Percentiles rank a stretch among this genome's conserved stretches.
phyloP scores from a whole-genome alignment of 192 early-diverging fungal genomes.

The Mortierella alpina region DNA sequence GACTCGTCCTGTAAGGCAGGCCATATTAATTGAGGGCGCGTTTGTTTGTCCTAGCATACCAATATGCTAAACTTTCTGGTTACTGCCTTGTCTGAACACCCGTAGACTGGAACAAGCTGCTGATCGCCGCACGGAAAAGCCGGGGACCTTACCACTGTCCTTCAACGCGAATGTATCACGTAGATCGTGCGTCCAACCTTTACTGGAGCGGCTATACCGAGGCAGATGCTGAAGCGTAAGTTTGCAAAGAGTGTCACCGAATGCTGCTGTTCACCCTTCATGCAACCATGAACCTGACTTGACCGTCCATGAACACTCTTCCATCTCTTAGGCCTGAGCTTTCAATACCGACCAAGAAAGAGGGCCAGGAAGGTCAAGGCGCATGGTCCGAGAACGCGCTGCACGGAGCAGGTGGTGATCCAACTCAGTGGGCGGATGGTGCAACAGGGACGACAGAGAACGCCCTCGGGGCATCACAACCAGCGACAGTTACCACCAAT shows the following conservation, averaged over 20 bases:
- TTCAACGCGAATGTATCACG: slow-evolving; percentile 59
- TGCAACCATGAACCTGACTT: not conserved
- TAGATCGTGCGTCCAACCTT: slow-evolving; percentile 53
- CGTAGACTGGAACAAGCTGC: slow-evolving; percentile 57
- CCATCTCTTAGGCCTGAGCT: slow-evolving; percentile 1
- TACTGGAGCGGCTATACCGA: slow-evolving; percentile 59
- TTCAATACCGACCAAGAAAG: slow-evolving; percentile 20
- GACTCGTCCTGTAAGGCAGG: slow-evolving; percentile 34
- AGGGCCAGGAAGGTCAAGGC: not conserved
- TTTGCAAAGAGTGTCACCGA: not conserved
- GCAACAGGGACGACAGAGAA: not conserved
- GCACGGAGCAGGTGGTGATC: not conserved
- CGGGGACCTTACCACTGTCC: slow-evolving; percentile 60
- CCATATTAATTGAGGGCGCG: too few species aligned
- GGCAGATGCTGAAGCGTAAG: slow-evolving; percentile 47
- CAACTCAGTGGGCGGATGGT: not conserved
- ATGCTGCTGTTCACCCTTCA: not conserved
- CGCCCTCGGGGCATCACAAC: not conserved
- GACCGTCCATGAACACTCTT: not conserved
- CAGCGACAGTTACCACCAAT: not conserved
- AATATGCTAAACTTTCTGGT: not conserved
- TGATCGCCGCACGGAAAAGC: slow-evolving; percentile 58
- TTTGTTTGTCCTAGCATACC: too few species aligned
- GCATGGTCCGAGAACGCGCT: not conserved
- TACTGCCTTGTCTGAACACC: too few species aligned